Evolutionary conservation across 2,329 filamentous ascomycete genomes (phyloP), one percentile per base, ranked within the genome.

Genomic region (Alternaria sp.): DNA sequence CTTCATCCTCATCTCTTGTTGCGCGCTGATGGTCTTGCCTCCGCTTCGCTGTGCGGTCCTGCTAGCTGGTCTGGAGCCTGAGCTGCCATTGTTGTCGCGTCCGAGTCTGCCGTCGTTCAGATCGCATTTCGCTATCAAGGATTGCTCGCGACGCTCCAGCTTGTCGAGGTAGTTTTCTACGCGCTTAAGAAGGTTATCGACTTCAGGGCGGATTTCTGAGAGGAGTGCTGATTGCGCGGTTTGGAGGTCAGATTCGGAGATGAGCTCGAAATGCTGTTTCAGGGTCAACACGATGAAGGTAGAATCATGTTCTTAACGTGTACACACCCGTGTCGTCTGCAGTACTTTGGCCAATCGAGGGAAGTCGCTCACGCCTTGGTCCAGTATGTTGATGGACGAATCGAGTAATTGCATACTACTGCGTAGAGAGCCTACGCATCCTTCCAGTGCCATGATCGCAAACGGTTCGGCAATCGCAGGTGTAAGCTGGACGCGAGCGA

Each of bases 201-300:
- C 91, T 79, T 93, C 93, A 9, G 94, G 94, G n/a, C 91, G 90
- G 70, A 97, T 96, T 77, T 97, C 93, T 74, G 93, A 91, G 72
- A 93, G 90, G 17, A 97, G 88, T 5, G 93, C 90, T 69, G 92
- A 86, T 80, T 97, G 94, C 30, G 94, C 94, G 66, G 90, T 87
- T 65, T 90, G 89, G 47, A 97, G 88, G 55, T 92, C 92, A 12
- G 91, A 88, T 77, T 97, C 93, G 15, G 93, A 92, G 71, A 97
- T 92, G 45, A 97, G 89, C 79, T 97, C 94, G 81, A 97, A 97
- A 82, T 97, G 94, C 90, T 96, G 72, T 59, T 21, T 21, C 8
- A 36, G 17, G 19, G 28, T 64, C 21, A 49, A 26, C 19, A 17
- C 30, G 61, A 30, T 52, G 11, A 44, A 61, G 6, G 59, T 30